Conservation (phyloP, 208 protist species). For the Trypanosomatidae sp. region DNA sequence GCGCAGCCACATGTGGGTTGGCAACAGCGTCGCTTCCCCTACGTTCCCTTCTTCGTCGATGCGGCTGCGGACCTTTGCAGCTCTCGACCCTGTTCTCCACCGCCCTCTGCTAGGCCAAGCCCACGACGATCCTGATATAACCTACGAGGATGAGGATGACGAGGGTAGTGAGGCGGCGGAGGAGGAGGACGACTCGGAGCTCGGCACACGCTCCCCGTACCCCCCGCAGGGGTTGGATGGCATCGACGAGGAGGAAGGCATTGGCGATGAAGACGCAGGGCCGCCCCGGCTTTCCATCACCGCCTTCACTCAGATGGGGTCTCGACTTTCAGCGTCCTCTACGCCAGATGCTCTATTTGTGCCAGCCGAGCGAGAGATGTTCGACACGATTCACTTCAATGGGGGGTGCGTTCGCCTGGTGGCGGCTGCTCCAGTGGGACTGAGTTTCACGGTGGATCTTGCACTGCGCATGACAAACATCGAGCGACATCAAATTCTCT, state of each 20-base stretch:
- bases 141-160: conserved; percentile 30
- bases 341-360: conserved; percentile 17
- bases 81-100: conserved; percentile 11
- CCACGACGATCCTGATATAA: conserved; percentile 5
- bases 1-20: conserved; percentile 5
- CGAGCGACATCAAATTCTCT: conserved; percentile 60
- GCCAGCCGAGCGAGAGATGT: conserved; percentile 14
- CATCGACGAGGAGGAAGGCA: conserved; percentile 19
- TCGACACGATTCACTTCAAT: conserved; percentile 71
- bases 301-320: conserved; percentile 6
- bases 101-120: conserved; percentile 5
- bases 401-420: conserved; percentile 64
- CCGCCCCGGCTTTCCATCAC: background rate
- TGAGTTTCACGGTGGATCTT: conserved; percentile 79
- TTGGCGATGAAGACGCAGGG: background rate
- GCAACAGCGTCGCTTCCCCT: background rate
- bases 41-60: conserved; percentile 17
- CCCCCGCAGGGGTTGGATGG: conserved; percentile 28
- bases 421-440: conserved; percentile 30
- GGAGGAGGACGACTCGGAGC: conserved; percentile 20
- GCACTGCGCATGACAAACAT: conserved; percentile 50
- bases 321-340: conserved; percentile 21
- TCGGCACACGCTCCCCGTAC: conserved; percentile 6
- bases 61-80: conserved; percentile 13
- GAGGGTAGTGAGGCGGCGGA: conserved; percentile 13